Base-by-base conservation (phyloP, 495 filamentous ascomycete species). In the Talaromyces liani region DNA sequence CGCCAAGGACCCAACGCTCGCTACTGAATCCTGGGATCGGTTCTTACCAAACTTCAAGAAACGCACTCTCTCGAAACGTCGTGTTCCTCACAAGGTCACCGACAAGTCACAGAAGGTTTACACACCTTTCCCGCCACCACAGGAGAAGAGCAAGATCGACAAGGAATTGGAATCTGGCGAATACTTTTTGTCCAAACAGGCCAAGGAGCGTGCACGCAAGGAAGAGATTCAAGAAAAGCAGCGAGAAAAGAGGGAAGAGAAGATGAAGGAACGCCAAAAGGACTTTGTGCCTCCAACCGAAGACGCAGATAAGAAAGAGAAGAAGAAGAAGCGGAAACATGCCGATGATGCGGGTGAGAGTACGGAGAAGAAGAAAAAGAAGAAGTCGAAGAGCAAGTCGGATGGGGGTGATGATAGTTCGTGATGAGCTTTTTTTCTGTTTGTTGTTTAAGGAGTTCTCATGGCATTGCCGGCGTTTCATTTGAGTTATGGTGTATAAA, bases 21-120 rank as follows among this genome's bases (percentile, higher is more conserved):
- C 82, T 34, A 80, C 88, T 68, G 91, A 98, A 74, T 92, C 88
- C 68, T 98, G 94, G 94, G 91, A 94, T 67, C 88, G 95, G 7
- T 99, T 97, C 79, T 80, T 99, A 34, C 94, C 94, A 24, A 91
- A 98, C 73, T 98, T 97, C 82, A 98, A 97, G 87, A 97, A 94
- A 81, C 84, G 92, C 64, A 97, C 86, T 53, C 83, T 97, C 62
- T 91, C 85, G 74, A 92, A 93, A 81, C 84, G 95, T 68, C 84
- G 84, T 65, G 85, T 84, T 69, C 94, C 94, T 2, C 84, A 85
- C 78, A 93, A 91, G 75, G 87, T 99, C 64, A 88, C 84, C 53
- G 93, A 99, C 79, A 99, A 98, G 82, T 77, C 80, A 71, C 96
- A 94, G 84, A 98, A 96, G 84, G 76, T 82, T 9, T 97, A 96